Evolutionary conservation across 2,329 filamentous ascomycete species (phyloP), one percentile per base, ranked within the genome.

Genomic region (Arachnopeziza araneosa): DNA sequence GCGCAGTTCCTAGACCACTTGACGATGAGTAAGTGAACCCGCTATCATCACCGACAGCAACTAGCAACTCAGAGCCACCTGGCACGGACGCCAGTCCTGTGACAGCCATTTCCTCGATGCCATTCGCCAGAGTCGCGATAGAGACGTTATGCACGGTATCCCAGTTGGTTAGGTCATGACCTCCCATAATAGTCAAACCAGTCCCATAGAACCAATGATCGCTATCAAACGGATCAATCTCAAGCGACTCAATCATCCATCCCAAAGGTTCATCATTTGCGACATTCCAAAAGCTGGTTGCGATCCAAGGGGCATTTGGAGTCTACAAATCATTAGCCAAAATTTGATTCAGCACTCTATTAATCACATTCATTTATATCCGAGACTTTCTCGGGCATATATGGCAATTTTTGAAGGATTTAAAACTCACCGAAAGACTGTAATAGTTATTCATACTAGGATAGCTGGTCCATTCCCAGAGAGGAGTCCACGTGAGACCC

Each of bases 141-240:
- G 36, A 44, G 17, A 44, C 36, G 12, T 44, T 44, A 26, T 63
- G 60, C 1, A 57, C 23, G 14, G 50, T 48, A 24, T 59, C 60
- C 60, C 60, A 65, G 19, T 50, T 60, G 1, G 48, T 44, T 12
- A 68, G 57, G 52, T 70, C 62, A 52, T 66, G 64, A 2, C 82
- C 80, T 9, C 80, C 80, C 48, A 77, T 81, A 55, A 83, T 71
- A 0, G 80, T 83, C 21, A 78, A 69, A 1, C 83, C 83, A 0
- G 83, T 85, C 17, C 80, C 81, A 60, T 85, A 86, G 0, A 85
- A 72, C 80, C 81, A 85, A 68, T 85, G 82, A 66, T 84, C 76
- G 59, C 80, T 82, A 66, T 86, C 81, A 24, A 79, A 76, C 0
- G 83, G 83, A 66, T 85, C 75, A 56, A 86, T 85, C 23, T 80